Base-by-base conservation (phyloP, 208 protist genomes). In the Wallacemonas sp. region DNA sequence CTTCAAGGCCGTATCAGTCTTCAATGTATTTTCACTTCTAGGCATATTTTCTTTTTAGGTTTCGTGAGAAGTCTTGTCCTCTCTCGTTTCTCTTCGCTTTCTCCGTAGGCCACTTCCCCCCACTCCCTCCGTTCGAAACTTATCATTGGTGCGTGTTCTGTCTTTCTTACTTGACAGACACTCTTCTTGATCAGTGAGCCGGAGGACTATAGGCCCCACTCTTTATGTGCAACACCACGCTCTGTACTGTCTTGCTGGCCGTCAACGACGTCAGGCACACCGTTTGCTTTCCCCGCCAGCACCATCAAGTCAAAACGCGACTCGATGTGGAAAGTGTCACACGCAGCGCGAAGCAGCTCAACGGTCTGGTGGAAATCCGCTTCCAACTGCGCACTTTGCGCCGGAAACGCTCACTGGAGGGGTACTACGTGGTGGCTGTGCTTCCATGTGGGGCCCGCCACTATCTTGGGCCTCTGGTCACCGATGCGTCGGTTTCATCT, bases 401-500 rank as follows among this genome's bases (percentile, higher is more conserved):
- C 36, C 9, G 36, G 14, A 41, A 14, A 6, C 9, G 14, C 9
- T 14, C 36, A 41, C 36, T 41, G 36, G 14, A 21, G 4, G 47
- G 47, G 26, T 17, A 2, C 52, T 58, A 58, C 21, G 36, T 32
- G 14, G 39, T 64, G 12, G 58, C 55, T 6, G 24, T 70, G 19
- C 56, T 66, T 55, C 61, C 41, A n/a, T 55, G 16, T 11, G 61
- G 61, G 14, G 56, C 43, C 4, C 38, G 36, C 30, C 76, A 82
- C 41, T 82, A 82, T 46, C 72, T 82, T 14, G 76, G 72, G 16
- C 76, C 76, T 16, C 30, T 78, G 9, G 36, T 32, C 24, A 21
- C 14, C 8, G n/a, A 21, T 19, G 32, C 5, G 27, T 1, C 16
- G 14, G 70, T 87, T 1, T 2, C 23, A 1, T 93, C 84, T 11